Base-by-base conservation (phyloP, 345 rosid species). In the Eucalyptus sp. region DNA sequence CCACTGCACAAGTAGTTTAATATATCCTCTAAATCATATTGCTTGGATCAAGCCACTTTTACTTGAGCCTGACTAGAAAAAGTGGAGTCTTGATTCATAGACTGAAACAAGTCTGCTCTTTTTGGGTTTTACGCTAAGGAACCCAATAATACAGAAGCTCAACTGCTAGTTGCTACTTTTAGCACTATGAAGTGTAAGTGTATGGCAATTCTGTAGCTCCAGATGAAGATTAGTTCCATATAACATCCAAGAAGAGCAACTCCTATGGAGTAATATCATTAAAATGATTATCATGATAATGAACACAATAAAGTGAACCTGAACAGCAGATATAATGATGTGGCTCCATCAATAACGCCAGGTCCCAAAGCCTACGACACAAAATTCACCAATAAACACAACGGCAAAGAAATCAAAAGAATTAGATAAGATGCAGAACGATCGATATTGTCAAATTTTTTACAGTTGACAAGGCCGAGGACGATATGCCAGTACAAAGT, bases 311-410 rank as follows among this genome's bases (percentile, higher is more conserved):
- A 88, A 76, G 48, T 86, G 88, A 66, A 96, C 99, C 98, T 97
- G 98, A 89, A 96, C 96, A 90, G 98, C 99, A 1, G 99, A 97
- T 51, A 97, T 96, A 91, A 96, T 97, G 87, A 97, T 97, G 50
- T 49, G 87, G 97, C 98, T 89, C 99, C 99, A 87, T 97, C 98
- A 37, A 97, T 90, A 88, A 94, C 96, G 90, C 99, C 99, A 90
- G 97, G 85, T 87, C 94, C 97, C 92, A 97, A 93, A 18, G 98
- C 99, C 98, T 97, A 93, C 58, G 88, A 91, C 88, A 91, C 24
- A 41, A 20, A 87, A 46, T 76, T 9, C 33, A 85, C 48, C 60
- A 31, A 86, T 11, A 89, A 87, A 80, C 49, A 37, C 86, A 83
- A 58, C 5, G 66, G 14, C n/a, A 58, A 58, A 25, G 66, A 58